phyloP scores from a whole-genome alignment of 2,329 filamentous ascomycete genomes.

The Xylaria sp. region DNA sequence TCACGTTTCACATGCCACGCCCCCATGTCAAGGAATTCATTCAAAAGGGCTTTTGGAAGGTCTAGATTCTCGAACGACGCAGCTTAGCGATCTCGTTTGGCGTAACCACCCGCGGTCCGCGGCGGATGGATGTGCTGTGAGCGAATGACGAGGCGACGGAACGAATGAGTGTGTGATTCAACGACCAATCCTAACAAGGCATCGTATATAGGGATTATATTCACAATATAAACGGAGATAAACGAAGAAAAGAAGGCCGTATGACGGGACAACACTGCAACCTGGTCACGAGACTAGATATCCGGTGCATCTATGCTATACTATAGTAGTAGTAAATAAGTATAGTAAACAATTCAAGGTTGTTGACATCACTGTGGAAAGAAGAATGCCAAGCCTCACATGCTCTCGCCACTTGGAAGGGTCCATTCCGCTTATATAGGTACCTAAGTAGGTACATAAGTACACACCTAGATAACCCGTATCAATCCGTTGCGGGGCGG shows the following conservation, averaged over 20 bases:
- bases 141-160: background rate
- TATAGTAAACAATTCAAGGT: too few species aligned
- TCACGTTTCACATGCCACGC: background rate
- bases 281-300: too few species aligned
- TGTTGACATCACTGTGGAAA: too few species aligned
- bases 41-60: too few species aligned
- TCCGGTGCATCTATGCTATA: too few species aligned
- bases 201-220: background rate
- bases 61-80: background rate
- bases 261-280: background rate
- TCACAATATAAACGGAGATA: background rate
- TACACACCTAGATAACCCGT: too few species aligned
- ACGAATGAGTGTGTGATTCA: background rate
- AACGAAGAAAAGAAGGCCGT: background rate
- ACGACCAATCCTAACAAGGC: background rate
- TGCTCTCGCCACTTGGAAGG: too few species aligned
- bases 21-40: background rate
- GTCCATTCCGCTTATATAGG: too few species aligned
- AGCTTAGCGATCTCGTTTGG: background rate
- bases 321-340: too few species aligned
- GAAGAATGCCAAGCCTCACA: too few species aligned
- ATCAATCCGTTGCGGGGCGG: too few species aligned
- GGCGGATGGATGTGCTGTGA: background rate
- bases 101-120: background rate
- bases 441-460: too few species aligned